Evolutionary conservation across 2,329 filamentous ascomycete species (phyloP).

Genomic region (Colletotrichum zoysiae): DNA sequence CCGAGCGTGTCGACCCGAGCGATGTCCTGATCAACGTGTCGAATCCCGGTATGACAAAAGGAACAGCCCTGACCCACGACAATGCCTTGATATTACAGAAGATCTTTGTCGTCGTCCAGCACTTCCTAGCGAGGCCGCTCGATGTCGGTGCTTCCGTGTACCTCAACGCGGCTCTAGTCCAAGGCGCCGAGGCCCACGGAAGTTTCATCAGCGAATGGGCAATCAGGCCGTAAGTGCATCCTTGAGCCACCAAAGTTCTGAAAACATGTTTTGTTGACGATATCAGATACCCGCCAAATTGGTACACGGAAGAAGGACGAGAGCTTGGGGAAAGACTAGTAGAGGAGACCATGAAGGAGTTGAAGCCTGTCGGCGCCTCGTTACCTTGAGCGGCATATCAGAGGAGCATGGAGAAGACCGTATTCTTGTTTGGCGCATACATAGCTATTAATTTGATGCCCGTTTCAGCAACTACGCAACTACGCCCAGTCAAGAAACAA

Average conservation of each 20-base stretch:
- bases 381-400: not conserved
- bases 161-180: slow-evolving; percentile 42
- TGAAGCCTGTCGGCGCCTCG: slow-evolving; percentile 37
- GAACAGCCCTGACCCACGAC: slow-evolving; percentile 55
- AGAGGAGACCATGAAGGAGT: slow-evolving; percentile 53
- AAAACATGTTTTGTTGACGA: not conserved
- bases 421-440: not conserved
- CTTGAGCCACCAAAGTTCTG: not conserved
- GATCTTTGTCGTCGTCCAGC: not conserved
- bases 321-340: slow-evolving; percentile 53
- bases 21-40: slow-evolving; percentile 45
- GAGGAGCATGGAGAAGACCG: not conserved
- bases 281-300: slow-evolving; percentile 49
- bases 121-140: slow-evolving; percentile 32
- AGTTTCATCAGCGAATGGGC: slow-evolving; percentile 31
- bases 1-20: slow-evolving; percentile 30
- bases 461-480: not conserved
- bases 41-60: slow-evolving; percentile 50
- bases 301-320: slow-evolving; percentile 53
- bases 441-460: not conserved
- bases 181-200: slow-evolving; percentile 45
- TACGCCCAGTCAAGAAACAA: rapidly evolving
- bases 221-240: not conserved
- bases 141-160: slow-evolving; percentile 42
- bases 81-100: slow-evolving; percentile 33